Evolutionary conservation across 768 basidiomycete genomes (phyloP).

Genomic region (Boletus subparvulus): DNA sequence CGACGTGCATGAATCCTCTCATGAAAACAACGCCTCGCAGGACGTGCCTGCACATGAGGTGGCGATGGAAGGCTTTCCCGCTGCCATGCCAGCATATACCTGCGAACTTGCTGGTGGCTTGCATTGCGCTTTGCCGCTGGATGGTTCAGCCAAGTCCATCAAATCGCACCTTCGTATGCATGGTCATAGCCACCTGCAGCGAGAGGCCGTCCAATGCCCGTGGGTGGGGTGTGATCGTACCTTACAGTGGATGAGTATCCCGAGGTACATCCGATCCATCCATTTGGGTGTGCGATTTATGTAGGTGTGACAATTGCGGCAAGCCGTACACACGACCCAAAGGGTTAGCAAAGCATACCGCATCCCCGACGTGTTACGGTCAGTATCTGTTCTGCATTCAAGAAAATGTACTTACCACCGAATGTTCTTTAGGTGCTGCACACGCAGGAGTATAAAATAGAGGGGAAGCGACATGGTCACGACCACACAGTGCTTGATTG

Average conservation of each 20-base stretch:
- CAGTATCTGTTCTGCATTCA: not conserved
- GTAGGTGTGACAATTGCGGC: constrained; percentile 1
- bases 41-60: not conserved
- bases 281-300: constrained; percentile 16
- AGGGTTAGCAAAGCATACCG: constrained; percentile 2
- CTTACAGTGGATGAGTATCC: constrained; percentile 15
- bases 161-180: constrained; percentile 14
- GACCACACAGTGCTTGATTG: not conserved
- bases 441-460: not conserved
- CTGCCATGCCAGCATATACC: not conserved
- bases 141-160: constrained; percentile 6
- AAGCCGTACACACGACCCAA: constrained; percentile 8
- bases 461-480: too few relatives aligned
- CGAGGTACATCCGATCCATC: constrained; percentile 15
- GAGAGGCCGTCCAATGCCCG: constrained; percentile 10
- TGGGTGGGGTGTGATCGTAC: constrained; percentile 8
- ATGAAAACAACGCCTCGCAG: not conserved
- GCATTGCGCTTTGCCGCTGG: constrained; percentile 4
- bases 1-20: not conserved
- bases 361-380: constrained; percentile 10
- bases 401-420: not conserved
- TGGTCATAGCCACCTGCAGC: constrained; percentile 9
- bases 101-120: constrained; percentile 9
- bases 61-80: not conserved
- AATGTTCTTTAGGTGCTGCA: not conserved